Evolutionary conservation across 441 rosid species (phyloP).

Genomic region (Erodium trifolium): DNA sequence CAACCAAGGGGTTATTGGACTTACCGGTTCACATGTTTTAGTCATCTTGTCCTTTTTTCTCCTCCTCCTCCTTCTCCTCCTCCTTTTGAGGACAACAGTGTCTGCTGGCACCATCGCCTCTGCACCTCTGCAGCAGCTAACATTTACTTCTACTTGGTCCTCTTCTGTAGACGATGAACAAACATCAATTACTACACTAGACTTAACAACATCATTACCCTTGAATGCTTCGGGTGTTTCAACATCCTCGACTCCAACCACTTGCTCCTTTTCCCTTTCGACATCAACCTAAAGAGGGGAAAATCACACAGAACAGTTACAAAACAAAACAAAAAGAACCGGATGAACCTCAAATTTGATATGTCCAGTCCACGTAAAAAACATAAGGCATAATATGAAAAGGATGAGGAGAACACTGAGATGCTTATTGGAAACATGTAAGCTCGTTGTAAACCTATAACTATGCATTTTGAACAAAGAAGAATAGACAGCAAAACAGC

Average conservation of each 20-base stretch:
- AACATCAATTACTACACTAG: neutral
- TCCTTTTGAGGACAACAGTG: neutral
- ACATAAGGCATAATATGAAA: neutral
- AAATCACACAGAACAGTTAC: neutral
- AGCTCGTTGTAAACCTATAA: neutral
- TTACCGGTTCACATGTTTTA: neutral
- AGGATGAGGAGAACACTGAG: neutral
- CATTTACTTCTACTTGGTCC: constrained; percentile 1
- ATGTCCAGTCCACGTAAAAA: neutral
- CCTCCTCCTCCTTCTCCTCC: neutral
- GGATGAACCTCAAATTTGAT: neutral
- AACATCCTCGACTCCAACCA: neutral
- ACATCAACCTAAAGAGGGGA: neutral
- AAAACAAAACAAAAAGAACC: neutral
- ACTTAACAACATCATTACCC: constrained; percentile 1
- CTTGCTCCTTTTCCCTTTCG: neutral
- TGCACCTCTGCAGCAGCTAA: constrained; percentile 6
- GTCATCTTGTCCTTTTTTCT: neutral
- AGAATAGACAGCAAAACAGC: neutral
- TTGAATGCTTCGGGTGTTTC: neutral
- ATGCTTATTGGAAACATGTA: neutral
- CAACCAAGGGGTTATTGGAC: neutral
- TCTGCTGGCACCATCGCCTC: constrained; percentile 1
- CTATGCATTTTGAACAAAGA: neutral
- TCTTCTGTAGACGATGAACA: neutral